Base-by-base conservation (phyloP, 257 asterid species). In the Rauvolfia tetraphylla region DNA sequence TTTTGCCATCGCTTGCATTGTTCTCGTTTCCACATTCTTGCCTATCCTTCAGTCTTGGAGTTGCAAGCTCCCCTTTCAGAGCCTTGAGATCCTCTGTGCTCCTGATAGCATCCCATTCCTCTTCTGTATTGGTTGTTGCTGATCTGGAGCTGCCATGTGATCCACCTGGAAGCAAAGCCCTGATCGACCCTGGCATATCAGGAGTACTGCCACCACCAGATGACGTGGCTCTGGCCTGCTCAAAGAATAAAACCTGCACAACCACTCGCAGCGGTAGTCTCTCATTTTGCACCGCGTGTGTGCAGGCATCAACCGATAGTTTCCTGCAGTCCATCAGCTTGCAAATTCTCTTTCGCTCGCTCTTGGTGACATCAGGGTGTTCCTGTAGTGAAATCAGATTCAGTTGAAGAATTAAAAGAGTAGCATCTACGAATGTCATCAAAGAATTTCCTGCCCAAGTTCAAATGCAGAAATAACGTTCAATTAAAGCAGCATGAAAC, bases 241-340 rank as follows among this genome's bases (percentile, higher is more conserved):
- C 97, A 27, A 91, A 93, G 93, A 89, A 91, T 18, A 93, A 87
- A 66, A 93, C 90, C 85, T 93, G 97, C 82, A 93, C 92, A 29
- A 93, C 89, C 10, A 91, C 88, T 23, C 98, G 89, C 80, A 93
- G 33, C 0, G 97, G 97, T 17, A 91, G 89, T 79, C 98, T 82
- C 80, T 92, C 98, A 78, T 92, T 92, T 70, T 92, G 98, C 59
- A 88, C 97, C 0, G 91, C 98, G 44, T 93, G 98, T 6, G 88
- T 78, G 73, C 97, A 89, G 42, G 97, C 98, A 11, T 89, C 94
- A 0, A 83, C 82, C 10, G 98, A 91, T 56, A 93, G 88, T 88
- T 91, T 93, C 78, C 83, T 75, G 84, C 94, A 88, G 67, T 93
- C 96, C 93, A 93, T 93, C 69, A 89, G 74, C 72, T 84, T 86